A percentile compares a stretch with the other conserved stretches of the same genome.
Conservation (phyloP, 331 rosid species). For the Telfairia occidentalis region DNA sequence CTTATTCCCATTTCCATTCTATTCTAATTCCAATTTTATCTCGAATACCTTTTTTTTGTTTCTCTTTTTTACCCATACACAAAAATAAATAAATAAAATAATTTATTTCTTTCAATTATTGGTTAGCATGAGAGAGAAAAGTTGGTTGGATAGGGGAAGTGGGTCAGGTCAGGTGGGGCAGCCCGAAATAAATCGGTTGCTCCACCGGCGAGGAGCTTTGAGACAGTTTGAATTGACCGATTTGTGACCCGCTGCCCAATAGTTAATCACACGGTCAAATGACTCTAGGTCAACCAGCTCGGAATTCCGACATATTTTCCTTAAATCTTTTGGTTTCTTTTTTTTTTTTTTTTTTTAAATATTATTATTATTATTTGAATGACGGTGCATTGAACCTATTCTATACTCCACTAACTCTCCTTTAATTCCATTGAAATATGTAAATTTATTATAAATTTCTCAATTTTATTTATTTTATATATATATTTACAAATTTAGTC, state of each 20-base stretch:
- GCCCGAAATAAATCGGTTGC: not conserved
- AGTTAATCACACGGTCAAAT: not conserved
- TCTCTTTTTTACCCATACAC: not conserved
- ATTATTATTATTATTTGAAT: not conserved
- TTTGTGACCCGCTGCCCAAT: not conserved
- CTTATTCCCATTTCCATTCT: not conserved
- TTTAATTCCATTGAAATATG: no score
- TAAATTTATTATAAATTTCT: no score
- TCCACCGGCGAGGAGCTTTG: slow-evolving; percentile 1
- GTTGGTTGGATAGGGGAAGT: not conserved
- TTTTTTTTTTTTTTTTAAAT: not conserved
- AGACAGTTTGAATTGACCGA: slow-evolving; percentile 8
- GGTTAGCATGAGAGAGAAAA: not conserved
- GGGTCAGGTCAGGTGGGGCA: slow-evolving; percentile 8
- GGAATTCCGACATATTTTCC: not conserved
- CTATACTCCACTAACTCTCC: not conserved
- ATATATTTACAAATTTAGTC: no score
- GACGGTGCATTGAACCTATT: slow-evolving; percentile 3
- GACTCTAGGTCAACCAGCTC: not conserved
- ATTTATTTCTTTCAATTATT: not conserved
- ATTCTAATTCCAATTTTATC: not conserved
- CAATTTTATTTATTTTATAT: no score
- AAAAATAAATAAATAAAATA: not conserved
- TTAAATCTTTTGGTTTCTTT: not conserved
- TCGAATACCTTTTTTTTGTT: not conserved